A percentile compares a stretch with the other conserved stretches of the same genome.
Conservation (phyloP, 2,329 filamentous ascomycete species). For the Neofusicoccum laricinum region DNA sequence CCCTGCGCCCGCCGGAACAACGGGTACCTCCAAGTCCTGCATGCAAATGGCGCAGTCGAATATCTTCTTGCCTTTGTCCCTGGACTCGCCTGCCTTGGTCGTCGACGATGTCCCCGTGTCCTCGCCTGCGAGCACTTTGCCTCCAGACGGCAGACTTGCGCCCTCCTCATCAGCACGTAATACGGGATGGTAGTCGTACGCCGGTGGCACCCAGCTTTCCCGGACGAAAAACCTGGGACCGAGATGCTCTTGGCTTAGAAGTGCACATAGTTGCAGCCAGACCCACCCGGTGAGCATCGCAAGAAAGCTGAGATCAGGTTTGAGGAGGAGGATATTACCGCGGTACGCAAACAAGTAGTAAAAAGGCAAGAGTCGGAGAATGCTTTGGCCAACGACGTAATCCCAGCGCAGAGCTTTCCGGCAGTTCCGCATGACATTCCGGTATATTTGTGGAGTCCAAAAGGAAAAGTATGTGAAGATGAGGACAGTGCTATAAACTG, state of each 20-base stretch:
- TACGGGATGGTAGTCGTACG: slow-evolving; percentile 94
- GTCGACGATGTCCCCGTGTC: slow-evolving; percentile 14
- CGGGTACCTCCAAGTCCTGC: slow-evolving; percentile 84
- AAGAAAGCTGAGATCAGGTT: slow-evolving; percentile 65
- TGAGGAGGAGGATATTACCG: slow-evolving; percentile 78
- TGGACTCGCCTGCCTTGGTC: slow-evolving; percentile 40
- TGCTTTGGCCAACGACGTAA: slow-evolving; percentile 80
- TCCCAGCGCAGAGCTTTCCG: slow-evolving; percentile 88
- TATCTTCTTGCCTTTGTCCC: slow-evolving; percentile 54
- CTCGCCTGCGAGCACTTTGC: slow-evolving; percentile 30
- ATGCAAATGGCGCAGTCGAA: slow-evolving; percentile 97
- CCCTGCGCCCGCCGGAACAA: slow-evolving; percentile 56
- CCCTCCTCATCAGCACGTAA: slow-evolving; percentile 82
- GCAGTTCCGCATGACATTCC: slow-evolving; percentile 87
- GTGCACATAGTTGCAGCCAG: slow-evolving; percentile 76
- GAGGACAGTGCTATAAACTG: slow-evolving; percentile 60
- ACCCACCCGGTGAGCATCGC: slow-evolving; percentile 70
- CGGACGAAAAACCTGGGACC: slow-evolving; percentile 86
- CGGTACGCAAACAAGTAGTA: slow-evolving; percentile 78
- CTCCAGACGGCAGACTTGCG: slow-evolving; percentile 71
- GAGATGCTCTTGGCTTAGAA: slow-evolving; percentile 79
- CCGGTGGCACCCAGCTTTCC: slow-evolving; percentile 62
- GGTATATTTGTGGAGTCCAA: slow-evolving; percentile 88
- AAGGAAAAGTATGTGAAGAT: slow-evolving; percentile 79
- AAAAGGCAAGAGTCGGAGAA: slow-evolving; percentile 74